phyloP scores from a whole-genome alignment of 805 yeast species.

The Limtongia smithiae region DNA sequence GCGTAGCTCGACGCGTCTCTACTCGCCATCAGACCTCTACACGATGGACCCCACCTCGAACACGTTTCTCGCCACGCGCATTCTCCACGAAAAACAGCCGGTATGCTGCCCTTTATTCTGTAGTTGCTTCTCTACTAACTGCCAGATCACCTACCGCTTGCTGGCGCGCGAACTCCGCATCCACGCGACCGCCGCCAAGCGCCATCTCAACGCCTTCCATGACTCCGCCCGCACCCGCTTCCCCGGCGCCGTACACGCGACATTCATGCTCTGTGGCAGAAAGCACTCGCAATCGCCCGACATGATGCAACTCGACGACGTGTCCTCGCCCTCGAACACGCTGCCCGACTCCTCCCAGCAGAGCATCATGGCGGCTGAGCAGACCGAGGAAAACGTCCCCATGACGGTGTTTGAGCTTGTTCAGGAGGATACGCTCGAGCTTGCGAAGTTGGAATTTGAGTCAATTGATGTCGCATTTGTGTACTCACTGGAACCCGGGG shows the following conservation, averaged over 20 bases:
- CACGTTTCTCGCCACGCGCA: slow-evolving; percentile 15
- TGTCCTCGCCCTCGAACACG: slow-evolving; percentile 5
- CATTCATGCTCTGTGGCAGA: slow-evolving; percentile 16
- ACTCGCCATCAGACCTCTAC: no score
- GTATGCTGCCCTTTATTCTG: slow-evolving; percentile 1
- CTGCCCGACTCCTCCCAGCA: slow-evolving; percentile 3
- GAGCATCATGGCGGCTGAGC: not conserved
- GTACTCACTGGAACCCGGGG: slow-evolving; percentile 21
- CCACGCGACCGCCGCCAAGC: slow-evolving; percentile 12
- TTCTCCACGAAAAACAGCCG: slow-evolving; percentile 18
- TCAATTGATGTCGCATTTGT: slow-evolving; percentile 12
- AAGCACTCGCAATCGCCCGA: not conserved
- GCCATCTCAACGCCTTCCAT: slow-evolving; percentile 18
- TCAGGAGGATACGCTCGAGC: slow-evolving; percentile 21
- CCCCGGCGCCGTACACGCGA: slow-evolving; percentile 19
- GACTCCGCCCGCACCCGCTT: not conserved
- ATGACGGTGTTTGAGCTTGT: slow-evolving; percentile 16
- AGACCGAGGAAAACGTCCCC: not conserved
- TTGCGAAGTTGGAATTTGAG: slow-evolving; percentile 12
- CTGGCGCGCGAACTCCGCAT: slow-evolving; percentile 19
- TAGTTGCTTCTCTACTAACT: not conserved
- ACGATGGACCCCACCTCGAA: no score
- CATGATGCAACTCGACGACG: not conserved
- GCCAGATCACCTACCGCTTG: slow-evolving; percentile 21
- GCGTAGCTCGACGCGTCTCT: no score